Conservation (phyloP, 495 filamentous ascomycete species). For the Penicillium turbatum region DNA sequence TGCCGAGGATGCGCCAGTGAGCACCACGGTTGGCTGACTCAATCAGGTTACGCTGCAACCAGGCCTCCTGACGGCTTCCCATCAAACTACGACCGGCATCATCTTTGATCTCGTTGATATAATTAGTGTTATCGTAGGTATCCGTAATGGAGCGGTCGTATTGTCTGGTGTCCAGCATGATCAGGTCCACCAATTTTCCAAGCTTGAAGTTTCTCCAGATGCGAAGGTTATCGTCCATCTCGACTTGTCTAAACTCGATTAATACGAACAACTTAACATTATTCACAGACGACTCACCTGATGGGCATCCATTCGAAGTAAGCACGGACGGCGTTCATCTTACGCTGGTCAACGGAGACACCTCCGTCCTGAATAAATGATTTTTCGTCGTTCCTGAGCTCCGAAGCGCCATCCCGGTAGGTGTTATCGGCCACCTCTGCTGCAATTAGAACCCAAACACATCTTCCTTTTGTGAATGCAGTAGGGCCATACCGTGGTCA, state of each 20-base stretch:
- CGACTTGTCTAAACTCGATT: constrained; percentile 34
- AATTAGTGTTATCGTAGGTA: constrained; percentile 51
- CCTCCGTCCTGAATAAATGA: constrained; percentile 54
- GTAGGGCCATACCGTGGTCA: constrained; percentile 49
- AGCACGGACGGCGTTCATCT: constrained; percentile 64
- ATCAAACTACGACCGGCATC: constrained; percentile 57
- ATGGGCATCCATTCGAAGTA: constrained; percentile 68
- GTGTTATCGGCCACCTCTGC: constrained; percentile 61
- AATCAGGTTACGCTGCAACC: constrained; percentile 60
- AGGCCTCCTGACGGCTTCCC: constrained; percentile 61
- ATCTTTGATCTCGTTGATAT: constrained; percentile 51
- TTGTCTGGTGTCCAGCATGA: constrained; percentile 65
- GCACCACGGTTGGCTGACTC: constrained; percentile 29
- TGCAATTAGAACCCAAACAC: background rate
- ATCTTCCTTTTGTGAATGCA: background rate
- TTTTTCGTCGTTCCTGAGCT: constrained; percentile 57
- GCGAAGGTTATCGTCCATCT: constrained; percentile 66
- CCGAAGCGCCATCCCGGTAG: constrained; percentile 50
- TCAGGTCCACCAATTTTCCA: constrained; percentile 59
- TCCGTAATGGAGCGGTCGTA: constrained; percentile 56
- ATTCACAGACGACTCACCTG: constrained; percentile 13
- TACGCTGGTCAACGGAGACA: constrained; percentile 59
- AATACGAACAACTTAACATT: background rate
- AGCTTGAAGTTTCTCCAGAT: constrained; percentile 65
- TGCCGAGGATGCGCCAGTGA: constrained; percentile 7